Evolutionary conservation across 1,139 yeast species (phyloP), one percentile per base, ranked within the genome.

Genomic region (Fermentozyma sake): DNA sequence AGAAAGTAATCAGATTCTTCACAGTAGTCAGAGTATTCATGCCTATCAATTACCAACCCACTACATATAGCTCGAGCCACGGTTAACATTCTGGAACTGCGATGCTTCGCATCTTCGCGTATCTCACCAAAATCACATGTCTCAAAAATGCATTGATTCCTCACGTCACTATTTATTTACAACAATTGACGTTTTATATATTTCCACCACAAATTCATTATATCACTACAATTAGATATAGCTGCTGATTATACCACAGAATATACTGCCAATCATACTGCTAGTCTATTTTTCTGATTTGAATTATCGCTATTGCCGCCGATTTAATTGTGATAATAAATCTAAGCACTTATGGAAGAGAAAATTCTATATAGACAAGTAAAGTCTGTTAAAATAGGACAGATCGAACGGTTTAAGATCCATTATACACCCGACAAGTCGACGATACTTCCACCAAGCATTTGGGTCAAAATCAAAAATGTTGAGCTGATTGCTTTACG

Each of bases 381-480:
- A 12, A 47, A 47, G 26, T 41, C 61, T 3, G 54, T 64, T 3
- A 61, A 60, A 32, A 58, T 62, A 1, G 70, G 70, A 4, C 66
- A 64, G 35, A 40, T 55, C 11, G 55, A 61, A 26, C 39, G 70
- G 18, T 64, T 62, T 41, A 54, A 46, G 22, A 48, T 64, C 26
- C 41, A 43, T 14, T 64, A 60, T 34, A 41, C 55, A 5, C 69
- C 69, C 2, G 44, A 42, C 18, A 12, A 12, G 10, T 10, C 19
- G 12, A 12, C 26, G 26, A 26, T 12, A 12, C 30, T 27, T 11
- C 57, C 65, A 3, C 42, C 55, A 3, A 55, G 44, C 24, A 41
- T 67, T 10, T 82, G 79, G 76, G 60, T 89, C 10, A 77, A 76
- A 39, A 71, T 91, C 20, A 76, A 76, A 42, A 91, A 91, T 52